Evolutionary conservation across 164 flowering plant genomes (phyloP).

Genomic region (Piper betle): DNA sequence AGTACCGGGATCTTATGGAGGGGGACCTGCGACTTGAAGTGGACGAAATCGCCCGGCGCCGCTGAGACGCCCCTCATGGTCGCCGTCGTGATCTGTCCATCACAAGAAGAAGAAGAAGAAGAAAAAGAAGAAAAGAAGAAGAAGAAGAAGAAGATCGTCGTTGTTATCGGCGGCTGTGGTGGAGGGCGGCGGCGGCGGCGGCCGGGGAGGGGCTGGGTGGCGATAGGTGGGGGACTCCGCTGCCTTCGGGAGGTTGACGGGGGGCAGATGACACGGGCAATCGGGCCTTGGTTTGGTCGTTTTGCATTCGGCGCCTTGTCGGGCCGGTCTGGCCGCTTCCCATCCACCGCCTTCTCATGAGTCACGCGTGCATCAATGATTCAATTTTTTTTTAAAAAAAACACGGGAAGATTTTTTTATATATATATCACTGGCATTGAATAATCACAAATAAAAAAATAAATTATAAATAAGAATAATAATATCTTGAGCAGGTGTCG

Average conservation of each 20-base stretch:
- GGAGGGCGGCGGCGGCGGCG: too few relatives aligned
- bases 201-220: not conserved
- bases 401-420: too few relatives aligned
- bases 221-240: not conserved
- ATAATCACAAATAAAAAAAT: too few relatives aligned
- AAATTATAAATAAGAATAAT: too few relatives aligned
- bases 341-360: too few relatives aligned
- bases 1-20: constrained; percentile 93
- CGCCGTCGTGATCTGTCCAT: constrained; percentile 11
- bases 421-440: too few relatives aligned
- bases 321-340: not conserved
- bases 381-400: too few relatives aligned
- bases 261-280: not conserved
- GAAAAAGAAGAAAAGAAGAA: too few relatives aligned
- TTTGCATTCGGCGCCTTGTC: not conserved
- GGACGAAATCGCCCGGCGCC: constrained; percentile 90
- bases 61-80: constrained; percentile 33
- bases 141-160: too few relatives aligned
- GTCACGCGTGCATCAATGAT: too few relatives aligned
- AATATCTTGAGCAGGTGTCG: too few relatives aligned
- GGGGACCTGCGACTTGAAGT: constrained; percentile 98
- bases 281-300: not conserved
- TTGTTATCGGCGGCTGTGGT: too few relatives aligned
- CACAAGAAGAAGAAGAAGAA: constrained; percentile 1
- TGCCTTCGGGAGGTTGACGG: not conserved